Conservation (phyloP, 495 filamentous ascomycete genomes). For the Tuber magnatum region DNA sequence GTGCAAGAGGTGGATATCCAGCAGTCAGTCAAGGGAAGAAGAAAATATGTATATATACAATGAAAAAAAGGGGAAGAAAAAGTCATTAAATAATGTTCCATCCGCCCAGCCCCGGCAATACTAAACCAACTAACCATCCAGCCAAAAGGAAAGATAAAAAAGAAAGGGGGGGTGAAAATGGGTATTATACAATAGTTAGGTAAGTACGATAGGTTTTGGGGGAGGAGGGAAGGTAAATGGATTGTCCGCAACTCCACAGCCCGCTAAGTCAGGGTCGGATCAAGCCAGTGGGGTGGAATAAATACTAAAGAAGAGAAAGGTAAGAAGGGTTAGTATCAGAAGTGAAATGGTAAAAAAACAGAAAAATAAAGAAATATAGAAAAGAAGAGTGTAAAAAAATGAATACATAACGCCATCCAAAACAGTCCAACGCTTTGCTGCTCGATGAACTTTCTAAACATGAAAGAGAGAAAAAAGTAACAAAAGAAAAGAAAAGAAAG, state of each 20-base stretch:
- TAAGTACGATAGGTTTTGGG: neutral
- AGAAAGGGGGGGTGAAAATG: neutral
- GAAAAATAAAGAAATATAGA: conserved; percentile 21
- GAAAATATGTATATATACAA: neutral
- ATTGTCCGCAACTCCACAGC: neutral
- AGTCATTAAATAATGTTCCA: neutral
- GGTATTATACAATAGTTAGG: neutral
- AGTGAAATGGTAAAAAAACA: conserved; percentile 16
- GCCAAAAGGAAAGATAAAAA: neutral
- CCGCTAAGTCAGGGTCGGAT: neutral
- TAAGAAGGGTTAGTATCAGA: neutral
- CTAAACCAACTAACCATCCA: neutral
- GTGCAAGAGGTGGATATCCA: neutral
- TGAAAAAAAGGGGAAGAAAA: neutral
- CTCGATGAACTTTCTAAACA: conserved; percentile 41
- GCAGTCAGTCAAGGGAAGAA: neutral
- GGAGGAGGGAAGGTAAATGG: neutral
- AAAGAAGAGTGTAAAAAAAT: conserved; percentile 30
- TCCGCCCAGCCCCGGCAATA: neutral
- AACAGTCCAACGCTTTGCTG: conserved; percentile 41
- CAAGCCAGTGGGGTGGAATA: neutral
- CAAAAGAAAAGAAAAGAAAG: neutral
- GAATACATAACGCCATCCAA: conserved; percentile 41
- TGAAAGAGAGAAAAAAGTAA: conserved; percentile 25
- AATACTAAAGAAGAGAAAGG: neutral